A percentile compares a stretch with the other conserved stretches of the same genome.
These are phyloP conservation scores for Tolypocladium nubicola DNA, from an alignment of 2,329 filamentous ascomycete species.

Conservation along the genomic window DNA sequence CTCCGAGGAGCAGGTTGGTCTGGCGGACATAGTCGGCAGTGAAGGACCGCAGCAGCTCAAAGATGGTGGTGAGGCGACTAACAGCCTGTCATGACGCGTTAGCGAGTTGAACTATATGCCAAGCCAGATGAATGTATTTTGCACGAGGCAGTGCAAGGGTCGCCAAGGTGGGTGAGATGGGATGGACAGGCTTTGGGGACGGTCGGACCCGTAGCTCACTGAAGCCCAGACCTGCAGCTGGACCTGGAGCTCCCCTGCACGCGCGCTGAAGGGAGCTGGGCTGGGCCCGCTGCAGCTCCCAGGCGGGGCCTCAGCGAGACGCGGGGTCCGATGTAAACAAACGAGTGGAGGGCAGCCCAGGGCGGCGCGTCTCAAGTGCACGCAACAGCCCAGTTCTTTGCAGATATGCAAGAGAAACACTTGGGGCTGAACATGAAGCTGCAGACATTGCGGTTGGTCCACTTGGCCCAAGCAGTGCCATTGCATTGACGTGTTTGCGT, in stretches of 20 bases:
- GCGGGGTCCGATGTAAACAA: constrained; percentile 12
- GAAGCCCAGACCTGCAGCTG: not conserved
- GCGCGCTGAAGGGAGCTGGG: not conserved
- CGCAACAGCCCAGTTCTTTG: not conserved
- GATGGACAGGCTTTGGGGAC: not conserved
- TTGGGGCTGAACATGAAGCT: not conserved
- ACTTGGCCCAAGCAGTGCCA: not conserved
- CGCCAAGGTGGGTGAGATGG: not conserved
- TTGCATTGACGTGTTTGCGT: not conserved
- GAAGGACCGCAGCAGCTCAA: constrained; percentile 69
- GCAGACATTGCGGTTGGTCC: not conserved
- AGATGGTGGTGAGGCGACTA: constrained; percentile 61
- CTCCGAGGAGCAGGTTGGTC: constrained; percentile 71
- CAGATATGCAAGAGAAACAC: not conserved
- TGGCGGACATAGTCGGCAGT: constrained; percentile 80
- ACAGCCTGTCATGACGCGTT: constrained; percentile 40
- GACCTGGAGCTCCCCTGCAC: not conserved
- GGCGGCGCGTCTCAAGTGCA: not conserved
- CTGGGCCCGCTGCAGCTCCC: not conserved
- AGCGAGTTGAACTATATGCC: constrained; percentile 12
- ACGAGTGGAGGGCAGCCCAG: constrained; percentile 1
- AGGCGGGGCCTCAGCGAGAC: constrained; percentile 1
- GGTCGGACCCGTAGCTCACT: not conserved
- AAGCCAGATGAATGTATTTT: not conserved
- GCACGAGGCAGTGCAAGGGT: not conserved